These are phyloP conservation scores for Pyrenophora seminiperda DNA, from an alignment of 2,329 filamentous ascomycete genomes.

Conservation along the genomic window DNA sequence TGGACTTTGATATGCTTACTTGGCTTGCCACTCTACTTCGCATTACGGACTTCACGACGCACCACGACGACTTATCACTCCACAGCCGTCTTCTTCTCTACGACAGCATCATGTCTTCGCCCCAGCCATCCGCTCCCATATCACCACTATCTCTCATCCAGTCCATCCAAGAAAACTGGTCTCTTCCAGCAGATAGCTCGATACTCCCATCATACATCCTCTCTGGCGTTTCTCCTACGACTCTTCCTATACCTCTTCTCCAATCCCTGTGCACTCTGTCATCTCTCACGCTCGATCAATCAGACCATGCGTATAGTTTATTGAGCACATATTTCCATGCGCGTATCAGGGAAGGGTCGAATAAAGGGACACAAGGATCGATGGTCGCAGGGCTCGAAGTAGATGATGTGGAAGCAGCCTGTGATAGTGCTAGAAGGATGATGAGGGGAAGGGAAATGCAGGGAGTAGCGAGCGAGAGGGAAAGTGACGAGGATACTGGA, in stretches of 20 bases:
- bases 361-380: not conserved
- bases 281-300: conserved; percentile 11
- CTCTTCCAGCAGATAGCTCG: not conserved
- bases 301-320: conserved; percentile 17
- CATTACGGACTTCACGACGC: too few species aligned
- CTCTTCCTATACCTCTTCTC: conserved; percentile 2
- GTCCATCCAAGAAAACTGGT: conserved; percentile 11
- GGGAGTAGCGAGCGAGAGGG: not conserved
- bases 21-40: too few species aligned
- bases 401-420: conserved; percentile 18
- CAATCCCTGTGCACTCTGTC: conserved; percentile 12
- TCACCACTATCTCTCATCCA: not conserved
- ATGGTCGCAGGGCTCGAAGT: conserved; percentile 10
- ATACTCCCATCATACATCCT: conserved; percentile 2
- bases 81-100: too few species aligned
- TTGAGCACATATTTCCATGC: conserved; percentile 19
- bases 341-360: conserved; percentile 8
- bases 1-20: too few species aligned
- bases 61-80: too few species aligned
- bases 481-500: not conserved
- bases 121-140: not conserved
- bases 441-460: conserved; percentile 10
- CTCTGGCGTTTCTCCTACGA: not conserved
- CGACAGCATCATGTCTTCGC: too few species aligned
- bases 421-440: conserved; percentile 16